phyloP scores from a whole-genome alignment of 352 stramenopile species.

The Aphanomyces cochlioides region DNA sequence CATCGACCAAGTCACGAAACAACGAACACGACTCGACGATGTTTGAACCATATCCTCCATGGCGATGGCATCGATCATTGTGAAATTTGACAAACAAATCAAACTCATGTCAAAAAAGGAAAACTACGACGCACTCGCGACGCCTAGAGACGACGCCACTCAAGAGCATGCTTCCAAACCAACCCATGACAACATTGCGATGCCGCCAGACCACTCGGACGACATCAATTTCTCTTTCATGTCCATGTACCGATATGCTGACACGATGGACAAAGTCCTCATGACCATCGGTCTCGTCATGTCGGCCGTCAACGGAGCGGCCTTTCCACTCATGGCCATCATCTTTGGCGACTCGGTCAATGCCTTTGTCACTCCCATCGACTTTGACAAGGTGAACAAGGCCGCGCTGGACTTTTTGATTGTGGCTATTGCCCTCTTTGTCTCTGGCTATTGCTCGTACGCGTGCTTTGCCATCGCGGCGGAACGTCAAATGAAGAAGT shows the following conservation, averaged over 20 bases:
- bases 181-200: no score
- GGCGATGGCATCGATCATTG: no score
- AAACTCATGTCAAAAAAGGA: no score
- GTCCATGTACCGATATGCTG: not conserved
- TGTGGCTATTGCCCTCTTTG: constrained; percentile 39
- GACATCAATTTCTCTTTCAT: not conserved
- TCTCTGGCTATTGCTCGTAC: constrained; percentile 41
- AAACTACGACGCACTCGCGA: no score
- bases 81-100: no score
- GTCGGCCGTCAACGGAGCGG: constrained; percentile 36
- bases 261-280: constrained; percentile 28
- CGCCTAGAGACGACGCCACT: no score
- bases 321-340: constrained; percentile 41
- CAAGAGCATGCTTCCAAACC: no score
- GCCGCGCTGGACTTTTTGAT: constrained; percentile 36
- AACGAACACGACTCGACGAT: no score
- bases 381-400: constrained; percentile 39
- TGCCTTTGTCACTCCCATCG: constrained; percentile 36
- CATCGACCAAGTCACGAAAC: no score
- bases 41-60: no score
- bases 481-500: constrained; percentile 46
- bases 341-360: constrained; percentile 42
- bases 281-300: constrained; percentile 35
- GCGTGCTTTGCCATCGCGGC: constrained; percentile 38
- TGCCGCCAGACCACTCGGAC: no score